Evolutionary conservation across 2,329 filamentous ascomycete species (phyloP), one percentile per base, ranked within the genome.

Genomic region (Tolypocladium capitatum): DNA sequence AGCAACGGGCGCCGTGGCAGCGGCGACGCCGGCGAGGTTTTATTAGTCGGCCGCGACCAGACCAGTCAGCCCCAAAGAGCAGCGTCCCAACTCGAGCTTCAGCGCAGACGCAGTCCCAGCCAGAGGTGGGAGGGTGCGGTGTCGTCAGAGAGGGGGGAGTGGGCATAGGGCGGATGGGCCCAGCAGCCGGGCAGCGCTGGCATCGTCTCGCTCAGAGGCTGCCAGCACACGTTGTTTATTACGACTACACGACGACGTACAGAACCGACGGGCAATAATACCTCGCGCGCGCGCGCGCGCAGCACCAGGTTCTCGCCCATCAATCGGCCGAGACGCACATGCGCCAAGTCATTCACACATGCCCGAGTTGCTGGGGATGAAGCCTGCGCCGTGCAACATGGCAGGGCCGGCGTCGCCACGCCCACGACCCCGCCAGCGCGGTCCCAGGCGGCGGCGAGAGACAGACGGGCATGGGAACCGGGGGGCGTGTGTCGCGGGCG

Each of bases 1-100:
- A 11, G n/a, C 33, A 21, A 32, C 38, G 33, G 40, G 21, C 43
- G n/a, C 40, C 42, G 38, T 36, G 48, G 47, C 47, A 41, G 42
- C 47, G 35, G 24, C 47, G 43, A 48, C 47, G 34, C 35, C 47
- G 35, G 24, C 47, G 43, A 48, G 34, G 43, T 45, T 48, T 48
- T 48, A 48, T 48, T 48, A 45, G 36, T 45, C 47, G 43, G 27
- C 46, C n/a, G 32, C 11, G 9, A 27, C 27, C 34, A 18, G 3
- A 31, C 27, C 24, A 28, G 38, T 24, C 38, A 28, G 24, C 13
- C 38, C 38, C 36, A 27, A 16, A 24, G 21, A 13, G 14, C 36
- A 30, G 38, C 38, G 38, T 42, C 38, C 38, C 24, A 42, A 11
- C 38, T 42, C 38, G 16, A 42, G 38, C 38, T 28, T 42, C 38